phyloP scores from a whole-genome alignment of 495 filamentous ascomycete genomes.

The Wilcoxina mikolae region DNA sequence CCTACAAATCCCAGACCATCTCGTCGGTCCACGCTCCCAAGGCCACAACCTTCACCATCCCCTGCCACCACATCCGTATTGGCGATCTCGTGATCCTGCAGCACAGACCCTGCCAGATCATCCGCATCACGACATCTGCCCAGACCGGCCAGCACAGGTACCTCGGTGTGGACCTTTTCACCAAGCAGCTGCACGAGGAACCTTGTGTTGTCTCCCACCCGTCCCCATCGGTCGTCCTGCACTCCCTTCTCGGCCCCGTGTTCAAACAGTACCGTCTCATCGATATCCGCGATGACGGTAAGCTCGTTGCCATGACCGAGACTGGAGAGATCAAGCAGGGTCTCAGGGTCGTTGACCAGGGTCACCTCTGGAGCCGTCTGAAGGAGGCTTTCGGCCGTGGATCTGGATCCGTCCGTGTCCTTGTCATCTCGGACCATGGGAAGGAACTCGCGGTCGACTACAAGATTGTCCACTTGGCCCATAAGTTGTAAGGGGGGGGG shows the following conservation, averaged over 20 bases:
- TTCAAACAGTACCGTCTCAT: slow-evolving; percentile 99
- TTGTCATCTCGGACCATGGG: slow-evolving; percentile 90
- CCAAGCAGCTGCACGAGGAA: slow-evolving; percentile 98
- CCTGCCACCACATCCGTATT: slow-evolving; percentile 96
- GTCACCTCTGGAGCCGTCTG: slow-evolving; percentile 66
- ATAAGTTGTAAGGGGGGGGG: slow-evolving; percentile 31
- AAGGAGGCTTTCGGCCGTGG: slow-evolving; percentile 77
- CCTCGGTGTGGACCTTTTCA: slow-evolving; percentile 99
- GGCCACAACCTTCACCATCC: slow-evolving; percentile 73
- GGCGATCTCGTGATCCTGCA: slow-evolving; percentile 98
- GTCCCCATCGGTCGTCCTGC: slow-evolving; percentile 85
- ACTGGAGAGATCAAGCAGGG: slow-evolving; percentile 95
- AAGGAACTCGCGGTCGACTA: slow-evolving; percentile 95
- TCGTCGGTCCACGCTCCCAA: slow-evolving; percentile 42
- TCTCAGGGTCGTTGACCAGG: slow-evolving; percentile 85
- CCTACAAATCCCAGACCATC: slow-evolving; percentile 23
- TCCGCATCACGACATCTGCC: slow-evolving; percentile 94
- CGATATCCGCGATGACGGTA: slow-evolving; percentile 80
- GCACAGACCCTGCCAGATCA: slow-evolving; percentile 98
- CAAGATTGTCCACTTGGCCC: slow-evolving; percentile 70
- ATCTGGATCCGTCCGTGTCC: slow-evolving; percentile 80
- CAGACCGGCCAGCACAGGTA: slow-evolving; percentile 99
- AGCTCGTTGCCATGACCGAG: slow-evolving; percentile 69
- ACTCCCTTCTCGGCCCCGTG: slow-evolving; percentile 98
- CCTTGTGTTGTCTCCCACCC: slow-evolving; percentile 96